Evolutionary conservation across 2,329 filamentous ascomycete genomes (phyloP).

Genomic region (Aspergillus sp.): DNA sequence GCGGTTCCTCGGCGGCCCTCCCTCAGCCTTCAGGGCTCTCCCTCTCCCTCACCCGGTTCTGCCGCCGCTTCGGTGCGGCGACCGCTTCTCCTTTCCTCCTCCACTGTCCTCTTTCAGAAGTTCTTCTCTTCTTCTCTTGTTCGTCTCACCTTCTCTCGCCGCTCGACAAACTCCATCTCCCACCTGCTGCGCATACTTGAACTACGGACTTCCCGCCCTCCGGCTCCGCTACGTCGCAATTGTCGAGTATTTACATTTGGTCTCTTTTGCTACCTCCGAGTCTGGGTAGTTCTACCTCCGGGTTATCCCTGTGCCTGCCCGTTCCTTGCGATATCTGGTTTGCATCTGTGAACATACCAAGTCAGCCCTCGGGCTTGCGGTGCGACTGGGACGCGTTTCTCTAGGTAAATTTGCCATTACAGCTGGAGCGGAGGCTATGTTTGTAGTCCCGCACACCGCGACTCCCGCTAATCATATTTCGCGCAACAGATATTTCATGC

Average conservation of each 20-base stretch:
- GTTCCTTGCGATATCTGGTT: slow-evolving; percentile 1
- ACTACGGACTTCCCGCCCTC: slow-evolving; percentile 8
- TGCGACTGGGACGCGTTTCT: slow-evolving; percentile 26
- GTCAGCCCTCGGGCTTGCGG: slow-evolving; percentile 13
- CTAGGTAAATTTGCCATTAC: slow-evolving; percentile 14
- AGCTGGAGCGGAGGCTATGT: background rate
- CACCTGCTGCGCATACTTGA: slow-evolving; percentile 10
- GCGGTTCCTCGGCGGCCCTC: slow-evolving; percentile 32
- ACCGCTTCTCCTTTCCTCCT: slow-evolving; percentile 38
- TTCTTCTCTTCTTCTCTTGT: slow-evolving; percentile 21
- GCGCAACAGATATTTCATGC: slow-evolving; percentile 2
- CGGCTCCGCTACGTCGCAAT: slow-evolving; percentile 7
- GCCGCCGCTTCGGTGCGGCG: slow-evolving; percentile 24
- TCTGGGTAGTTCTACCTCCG: background rate
- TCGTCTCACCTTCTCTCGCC: slow-evolving; percentile 3
- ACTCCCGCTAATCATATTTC: background rate
- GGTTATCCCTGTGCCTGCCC: slow-evolving; percentile 9
- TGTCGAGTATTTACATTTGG: slow-evolving; percentile 16
- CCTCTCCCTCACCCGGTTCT: slow-evolving; percentile 28
- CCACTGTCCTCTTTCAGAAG: slow-evolving; percentile 13
- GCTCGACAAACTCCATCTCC: slow-evolving; percentile 1
- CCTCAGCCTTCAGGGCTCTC: slow-evolving; percentile 24
- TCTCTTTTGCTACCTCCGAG: slow-evolving; percentile 1
- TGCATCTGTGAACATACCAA: slow-evolving; percentile 9
- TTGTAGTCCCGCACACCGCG: background rate